Conservation (phyloP, 164 flowering plant species). For the Piper betle region DNA sequence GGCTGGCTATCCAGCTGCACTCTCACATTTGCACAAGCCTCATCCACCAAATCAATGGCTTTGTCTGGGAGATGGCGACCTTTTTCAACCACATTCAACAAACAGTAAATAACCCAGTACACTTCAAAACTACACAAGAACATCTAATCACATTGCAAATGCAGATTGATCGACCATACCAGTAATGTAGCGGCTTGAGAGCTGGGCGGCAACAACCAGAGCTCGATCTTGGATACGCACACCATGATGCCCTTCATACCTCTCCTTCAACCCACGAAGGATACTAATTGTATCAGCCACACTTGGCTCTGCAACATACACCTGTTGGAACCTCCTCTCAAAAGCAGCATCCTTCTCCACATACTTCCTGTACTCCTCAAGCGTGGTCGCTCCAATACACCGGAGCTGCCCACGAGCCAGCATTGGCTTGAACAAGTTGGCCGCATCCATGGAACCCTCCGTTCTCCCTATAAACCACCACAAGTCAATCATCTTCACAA, state of each 20-base stretch:
- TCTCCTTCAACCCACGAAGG: slow-evolving; percentile 69
- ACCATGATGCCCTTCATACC: slow-evolving; percentile 76
- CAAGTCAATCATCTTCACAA: not conserved
- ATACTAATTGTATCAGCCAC: slow-evolving; percentile 61
- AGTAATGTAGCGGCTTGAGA: slow-evolving; percentile 61
- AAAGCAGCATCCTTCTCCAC: slow-evolving; percentile 91
- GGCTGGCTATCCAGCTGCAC: slow-evolving; percentile 92
- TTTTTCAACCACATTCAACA: slow-evolving; percentile 3
- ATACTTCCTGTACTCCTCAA: slow-evolving; percentile 76
- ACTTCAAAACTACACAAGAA: not conserved
- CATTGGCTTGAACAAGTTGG: slow-evolving; percentile 79
- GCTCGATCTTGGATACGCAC: slow-evolving; percentile 75
- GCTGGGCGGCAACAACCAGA: slow-evolving; percentile 57
- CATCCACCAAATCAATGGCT: slow-evolving; percentile 89
- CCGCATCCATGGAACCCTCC: slow-evolving; percentile 88
- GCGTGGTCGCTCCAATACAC: slow-evolving; percentile 82
- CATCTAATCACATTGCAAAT: not conserved
- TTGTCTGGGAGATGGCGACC: slow-evolving; percentile 84
- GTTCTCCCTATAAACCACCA: slow-evolving; percentile 17
- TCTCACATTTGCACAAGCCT: slow-evolving; percentile 90
- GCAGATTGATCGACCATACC: slow-evolving; percentile 19
- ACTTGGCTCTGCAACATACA: slow-evolving; percentile 76
- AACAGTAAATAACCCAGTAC: not conserved
- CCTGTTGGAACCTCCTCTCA: slow-evolving; percentile 77
- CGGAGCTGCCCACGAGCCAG: slow-evolving; percentile 74